Conservation (phyloP, 2,329 filamentous ascomycete genomes). For the Sporothrix mexicana region DNA sequence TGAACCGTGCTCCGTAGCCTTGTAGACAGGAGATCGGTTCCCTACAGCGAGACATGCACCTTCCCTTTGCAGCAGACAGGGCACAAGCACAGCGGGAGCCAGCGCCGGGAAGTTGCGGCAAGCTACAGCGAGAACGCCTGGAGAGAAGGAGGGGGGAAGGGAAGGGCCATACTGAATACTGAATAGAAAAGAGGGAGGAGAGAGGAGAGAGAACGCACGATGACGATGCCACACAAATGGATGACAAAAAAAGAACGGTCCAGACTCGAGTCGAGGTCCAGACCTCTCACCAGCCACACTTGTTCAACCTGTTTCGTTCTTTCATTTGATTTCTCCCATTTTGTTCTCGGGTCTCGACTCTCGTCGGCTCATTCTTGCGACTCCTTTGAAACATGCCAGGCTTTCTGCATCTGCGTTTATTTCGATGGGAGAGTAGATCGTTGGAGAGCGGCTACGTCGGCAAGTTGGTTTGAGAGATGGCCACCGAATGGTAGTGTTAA, state of each 20-base stretch:
- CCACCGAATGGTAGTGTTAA: neutral
- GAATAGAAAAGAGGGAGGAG: neutral
- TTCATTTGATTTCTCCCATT: neutral
- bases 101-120: slow-evolving; percentile 1
- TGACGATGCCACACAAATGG: too few species aligned
- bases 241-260: neutral
- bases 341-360: too few species aligned
- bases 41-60: too few species aligned
- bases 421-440: neutral
- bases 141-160: neutral
- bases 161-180: neutral
- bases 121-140: neutral
- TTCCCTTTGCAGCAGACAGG: neutral
- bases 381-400: neutral
- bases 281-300: slow-evolving; percentile 12
- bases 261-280: neutral
- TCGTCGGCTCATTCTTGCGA: too few species aligned
- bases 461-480: neutral
- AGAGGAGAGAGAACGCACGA: neutral
- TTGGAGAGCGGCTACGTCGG: too few species aligned
- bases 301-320: slow-evolving; percentile 1
- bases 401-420: slow-evolving; percentile 15
- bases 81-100: neutral
- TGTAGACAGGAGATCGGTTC: neutral
- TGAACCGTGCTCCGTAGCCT: slow-evolving; percentile 14